phyloP scores from a whole-genome alignment of 495 filamentous ascomycete genomes.

The Podospora pseudoanserina region DNA sequence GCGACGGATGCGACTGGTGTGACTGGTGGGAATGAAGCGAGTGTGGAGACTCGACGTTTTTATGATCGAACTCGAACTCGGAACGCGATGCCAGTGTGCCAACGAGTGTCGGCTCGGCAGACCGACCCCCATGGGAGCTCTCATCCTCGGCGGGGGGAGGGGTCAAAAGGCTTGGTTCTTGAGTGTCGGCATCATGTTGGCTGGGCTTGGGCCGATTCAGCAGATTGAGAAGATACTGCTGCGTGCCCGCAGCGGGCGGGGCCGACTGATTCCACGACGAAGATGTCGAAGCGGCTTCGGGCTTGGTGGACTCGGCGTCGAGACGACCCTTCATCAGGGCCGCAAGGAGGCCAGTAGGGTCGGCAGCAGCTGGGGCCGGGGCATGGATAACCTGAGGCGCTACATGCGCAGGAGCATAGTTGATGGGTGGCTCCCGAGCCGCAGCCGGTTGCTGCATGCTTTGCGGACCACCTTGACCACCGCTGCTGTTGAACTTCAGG shows the following conservation, averaged over 20 bases:
- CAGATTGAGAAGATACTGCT: conserved; percentile 51
- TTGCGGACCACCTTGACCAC: conserved; percentile 16
- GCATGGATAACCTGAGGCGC: conserved; percentile 42
- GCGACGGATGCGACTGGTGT: conserved; percentile 40
- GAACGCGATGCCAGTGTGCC: conserved; percentile 29
- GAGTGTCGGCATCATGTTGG: conserved; percentile 44
- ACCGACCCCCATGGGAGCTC: conserved; percentile 20
- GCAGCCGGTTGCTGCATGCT: conserved; percentile 17
- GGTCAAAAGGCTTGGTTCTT: conserved; percentile 38
- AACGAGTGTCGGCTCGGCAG: conserved; percentile 29
- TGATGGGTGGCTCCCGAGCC: conserved; percentile 19
- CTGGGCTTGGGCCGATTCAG: conserved; percentile 53
- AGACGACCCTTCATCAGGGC: conserved; percentile 49
- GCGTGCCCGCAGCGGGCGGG: conserved; percentile 43
- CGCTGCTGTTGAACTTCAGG: conserved; percentile 70
- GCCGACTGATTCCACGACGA: conserved; percentile 40
- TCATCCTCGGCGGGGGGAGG: conserved; percentile 38
- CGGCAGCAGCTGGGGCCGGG: conserved; percentile 43
- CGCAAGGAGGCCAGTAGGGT: conserved; percentile 50
- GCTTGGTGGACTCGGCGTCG: conserved; percentile 39
- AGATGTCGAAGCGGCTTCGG: conserved; percentile 30
- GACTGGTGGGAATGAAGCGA: conserved; percentile 39
- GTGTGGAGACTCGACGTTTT: conserved; percentile 34
- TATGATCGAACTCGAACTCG: conserved; percentile 38
- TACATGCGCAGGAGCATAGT: conserved; percentile 21